A percentile compares a stretch with the other conserved stretches of the same genome.
Conservation (phyloP, 164 flowering plant species). For the Nymphaea colorata region DNA sequence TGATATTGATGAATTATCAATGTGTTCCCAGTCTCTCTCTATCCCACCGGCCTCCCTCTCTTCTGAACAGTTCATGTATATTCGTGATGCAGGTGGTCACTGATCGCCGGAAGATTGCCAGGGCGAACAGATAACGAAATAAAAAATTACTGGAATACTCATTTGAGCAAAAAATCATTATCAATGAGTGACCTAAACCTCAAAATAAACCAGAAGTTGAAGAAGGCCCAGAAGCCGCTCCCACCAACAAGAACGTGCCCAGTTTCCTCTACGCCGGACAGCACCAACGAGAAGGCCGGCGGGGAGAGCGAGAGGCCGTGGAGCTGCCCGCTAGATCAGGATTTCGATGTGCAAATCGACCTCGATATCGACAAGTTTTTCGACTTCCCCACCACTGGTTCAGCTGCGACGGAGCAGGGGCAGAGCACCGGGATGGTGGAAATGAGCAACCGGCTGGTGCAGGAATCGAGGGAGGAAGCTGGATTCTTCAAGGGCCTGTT, state of each 20-base stretch:
- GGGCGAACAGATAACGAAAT: not conserved
- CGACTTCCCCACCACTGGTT: not conserved
- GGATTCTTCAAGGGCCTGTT: not conserved
- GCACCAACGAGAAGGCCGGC: not conserved
- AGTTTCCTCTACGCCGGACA: not conserved
- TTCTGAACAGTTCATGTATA: too few species aligned
- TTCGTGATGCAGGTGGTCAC: not conserved
- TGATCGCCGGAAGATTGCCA: not conserved
- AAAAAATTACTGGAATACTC: slow-evolving; percentile 11
- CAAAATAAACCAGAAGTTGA: slow-evolving; percentile 9
- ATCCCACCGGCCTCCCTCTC: too few species aligned
- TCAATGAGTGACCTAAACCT: slow-evolving; percentile 10
- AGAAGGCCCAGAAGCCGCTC: not conserved
- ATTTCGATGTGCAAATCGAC: not conserved
- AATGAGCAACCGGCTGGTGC: not conserved
- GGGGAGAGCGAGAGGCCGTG: not conserved
- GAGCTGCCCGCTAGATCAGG: not conserved
- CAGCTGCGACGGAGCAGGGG: not conserved
- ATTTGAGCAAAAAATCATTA: slow-evolving; percentile 19
- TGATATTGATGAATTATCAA: too few species aligned
- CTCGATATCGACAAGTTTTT: slow-evolving; percentile 1
- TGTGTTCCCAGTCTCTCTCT: too few species aligned
- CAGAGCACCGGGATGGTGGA: not conserved
- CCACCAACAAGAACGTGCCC: not conserved
- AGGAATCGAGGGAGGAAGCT: not conserved